Percentiles rank a stretch among this genome's conserved stretches.
phyloP scores from a whole-genome alignment of 1,139 yeast genomes.

The Taphrina populina region DNA sequence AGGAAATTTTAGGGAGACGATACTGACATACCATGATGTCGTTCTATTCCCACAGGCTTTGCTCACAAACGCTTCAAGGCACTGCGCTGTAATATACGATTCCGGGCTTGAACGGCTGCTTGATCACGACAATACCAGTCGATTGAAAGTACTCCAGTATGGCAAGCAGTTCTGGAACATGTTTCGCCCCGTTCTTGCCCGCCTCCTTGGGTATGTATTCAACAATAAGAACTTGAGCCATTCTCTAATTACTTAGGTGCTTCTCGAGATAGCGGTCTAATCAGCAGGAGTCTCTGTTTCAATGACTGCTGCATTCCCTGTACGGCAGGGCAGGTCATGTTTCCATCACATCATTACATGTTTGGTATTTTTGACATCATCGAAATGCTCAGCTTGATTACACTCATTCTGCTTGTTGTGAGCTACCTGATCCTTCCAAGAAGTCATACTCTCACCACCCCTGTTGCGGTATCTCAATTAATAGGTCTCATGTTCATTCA shows the following conservation, averaged over 20 bases:
- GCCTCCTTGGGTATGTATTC: constrained; percentile 1
- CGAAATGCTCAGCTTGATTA: constrained; percentile 3
- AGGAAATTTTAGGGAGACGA: no score
- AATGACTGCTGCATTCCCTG: constrained; percentile 11
- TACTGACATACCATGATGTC: no score
- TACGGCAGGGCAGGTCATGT: neutral
- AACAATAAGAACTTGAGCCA: no score
- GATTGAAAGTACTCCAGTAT: no score
- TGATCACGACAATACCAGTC: no score
- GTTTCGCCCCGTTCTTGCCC: constrained; percentile 10
- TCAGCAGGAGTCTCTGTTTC: constrained; percentile 1
- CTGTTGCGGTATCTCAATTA: constrained; percentile 12
- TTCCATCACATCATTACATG: neutral
- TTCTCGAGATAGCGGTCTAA: no score
- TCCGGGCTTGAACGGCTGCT: no score
- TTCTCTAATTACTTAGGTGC: no score
- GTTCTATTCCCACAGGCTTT: no score
- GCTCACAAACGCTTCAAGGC: no score
- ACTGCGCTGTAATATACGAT: no score
- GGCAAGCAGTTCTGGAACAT: no score
- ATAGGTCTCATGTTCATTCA: constrained; percentile 7
- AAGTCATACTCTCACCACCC: constrained; percentile 2
- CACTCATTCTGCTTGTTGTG: constrained; percentile 2
- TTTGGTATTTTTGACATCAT: neutral
- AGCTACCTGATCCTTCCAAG: constrained; percentile 4